Percentiles rank a stretch among this genome's conserved stretches.
These are phyloP conservation scores for Trichoderma parareesei DNA, from an alignment of 495 filamentous ascomycete genomes.

Conservation along the genomic window DNA sequence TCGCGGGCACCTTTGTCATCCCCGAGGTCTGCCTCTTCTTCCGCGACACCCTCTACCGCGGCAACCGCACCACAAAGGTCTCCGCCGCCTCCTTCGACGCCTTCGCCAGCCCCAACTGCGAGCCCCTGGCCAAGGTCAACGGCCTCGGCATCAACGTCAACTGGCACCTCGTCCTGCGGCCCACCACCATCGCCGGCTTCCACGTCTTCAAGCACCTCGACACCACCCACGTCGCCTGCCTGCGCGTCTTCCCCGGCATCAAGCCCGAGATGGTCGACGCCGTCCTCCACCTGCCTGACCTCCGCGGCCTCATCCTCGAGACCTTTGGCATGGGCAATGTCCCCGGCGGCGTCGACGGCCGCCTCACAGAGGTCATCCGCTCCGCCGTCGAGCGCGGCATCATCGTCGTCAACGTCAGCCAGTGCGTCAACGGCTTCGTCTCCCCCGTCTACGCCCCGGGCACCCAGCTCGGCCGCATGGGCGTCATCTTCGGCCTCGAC, in stretches of 20 bases:
- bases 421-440: slow-evolving; percentile 84
- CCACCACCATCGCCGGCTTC: slow-evolving; percentile 66
- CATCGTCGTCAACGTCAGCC: slow-evolving; percentile 87
- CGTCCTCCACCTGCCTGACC: slow-evolving; percentile 66
- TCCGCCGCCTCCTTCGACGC: slow-evolving; percentile 80
- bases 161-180: slow-evolving; percentile 74
- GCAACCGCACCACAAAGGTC: slow-evolving; percentile 84
- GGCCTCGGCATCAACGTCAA: slow-evolving; percentile 74
- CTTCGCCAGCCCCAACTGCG: slow-evolving; percentile 78
- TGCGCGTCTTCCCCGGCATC: slow-evolving; percentile 94
- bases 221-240: slow-evolving; percentile 82
- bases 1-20: slow-evolving; percentile 93
- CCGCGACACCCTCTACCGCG: slow-evolving; percentile 84
- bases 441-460: slow-evolving; percentile 86
- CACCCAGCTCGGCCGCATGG: slow-evolving; percentile 77
- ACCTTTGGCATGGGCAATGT: slow-evolving; percentile 96
- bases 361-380: slow-evolving; percentile 71
- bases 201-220: slow-evolving; percentile 69
- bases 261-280: slow-evolving; percentile 90
- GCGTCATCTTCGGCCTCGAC: slow-evolving; percentile 88
- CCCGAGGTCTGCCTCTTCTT: slow-evolving; percentile 96
- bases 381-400: slow-evolving; percentile 72
- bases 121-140: slow-evolving; percentile 70
- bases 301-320: slow-evolving; percentile 82
- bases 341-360: slow-evolving; percentile 73